Percentiles rank a stretch among this genome's conserved stretches.
Conservation (phyloP, 2,329 filamentous ascomycete genomes). For the Monosporascus cannonballus region DNA sequence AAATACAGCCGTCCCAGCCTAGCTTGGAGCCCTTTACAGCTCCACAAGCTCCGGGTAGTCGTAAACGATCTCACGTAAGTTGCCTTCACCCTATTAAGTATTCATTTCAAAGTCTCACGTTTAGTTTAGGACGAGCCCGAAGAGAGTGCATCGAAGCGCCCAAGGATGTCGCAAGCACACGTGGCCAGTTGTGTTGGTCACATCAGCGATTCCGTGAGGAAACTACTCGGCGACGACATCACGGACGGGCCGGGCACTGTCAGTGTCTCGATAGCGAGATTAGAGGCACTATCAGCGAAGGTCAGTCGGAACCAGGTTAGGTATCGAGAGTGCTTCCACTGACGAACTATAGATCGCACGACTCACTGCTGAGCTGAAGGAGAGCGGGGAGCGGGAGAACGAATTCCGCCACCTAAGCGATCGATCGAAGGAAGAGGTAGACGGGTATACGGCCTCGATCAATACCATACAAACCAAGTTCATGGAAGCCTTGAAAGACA, state of each 20-base stretch:
- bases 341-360: conserved; percentile 25
- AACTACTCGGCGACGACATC: conserved; percentile 19
- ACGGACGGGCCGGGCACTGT: conserved; percentile 13
- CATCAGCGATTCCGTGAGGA: conserved; percentile 26
- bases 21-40: conserved; percentile 8
- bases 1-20: conserved; percentile 26
- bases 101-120: conserved; percentile 9
- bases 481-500: conserved; percentile 34
- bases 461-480: conserved; percentile 40
- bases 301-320: conserved; percentile 11
- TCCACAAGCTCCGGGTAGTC: conserved; percentile 17
- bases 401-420: conserved; percentile 36
- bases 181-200: conserved; percentile 19
- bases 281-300: conserved; percentile 25
- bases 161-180: conserved; percentile 21
- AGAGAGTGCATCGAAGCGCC: conserved; percentile 25
- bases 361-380: conserved; percentile 29
- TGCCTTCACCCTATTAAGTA: background rate
- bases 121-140: conserved; percentile 28
- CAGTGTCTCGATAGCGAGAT: conserved; percentile 21
- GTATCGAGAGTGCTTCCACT: conserved; percentile 5
- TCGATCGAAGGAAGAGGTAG: conserved; percentile 38
- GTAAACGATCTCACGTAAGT: conserved; percentile 46
- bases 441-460: conserved; percentile 39
- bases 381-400: conserved; percentile 27